Percentiles rank a stretch among this genome's conserved stretches.
These are phyloP conservation scores for Hypoxylon trugodes DNA, from an alignment of 495 filamentous ascomycete genomes.

Conservation along the genomic window DNA sequence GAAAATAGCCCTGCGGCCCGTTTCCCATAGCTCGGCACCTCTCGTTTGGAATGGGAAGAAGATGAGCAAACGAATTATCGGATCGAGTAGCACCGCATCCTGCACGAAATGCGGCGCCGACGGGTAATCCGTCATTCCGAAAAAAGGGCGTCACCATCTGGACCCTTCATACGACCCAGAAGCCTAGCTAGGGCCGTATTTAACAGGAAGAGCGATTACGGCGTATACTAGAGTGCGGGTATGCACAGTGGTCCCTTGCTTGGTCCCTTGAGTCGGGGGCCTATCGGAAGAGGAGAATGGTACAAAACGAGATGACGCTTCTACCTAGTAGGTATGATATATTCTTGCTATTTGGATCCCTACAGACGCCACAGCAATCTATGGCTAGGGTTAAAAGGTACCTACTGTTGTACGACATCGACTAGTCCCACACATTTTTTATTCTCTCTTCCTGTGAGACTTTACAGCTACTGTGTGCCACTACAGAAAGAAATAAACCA, in stretches of 20 bases:
- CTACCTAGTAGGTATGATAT: conserved; percentile 14
- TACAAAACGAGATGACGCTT: conserved; percentile 6
- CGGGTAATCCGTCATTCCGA: conserved; percentile 20
- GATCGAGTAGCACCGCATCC: conserved; percentile 34
- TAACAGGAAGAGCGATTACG: conserved; percentile 21
- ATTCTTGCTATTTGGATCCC: conserved; percentile 18
- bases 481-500: conserved; percentile 29
- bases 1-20: conserved; percentile 3
- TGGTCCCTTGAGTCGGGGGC: conserved; percentile 11
- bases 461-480: conserved; percentile 24
- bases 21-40: conserved; percentile 14
- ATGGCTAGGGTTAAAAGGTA: conserved; percentile 24
- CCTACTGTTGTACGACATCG: conserved; percentile 21
- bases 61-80: conserved; percentile 31
- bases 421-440: too few relatives aligned
- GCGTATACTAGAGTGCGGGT: conserved; percentile 22
- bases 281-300: conserved; percentile 29
- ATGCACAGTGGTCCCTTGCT: conserved; percentile 24
- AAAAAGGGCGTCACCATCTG: conserved; percentile 14
- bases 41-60: conserved; percentile 6
- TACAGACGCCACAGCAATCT: conserved; percentile 29
- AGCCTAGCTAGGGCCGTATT: too few relatives aligned
- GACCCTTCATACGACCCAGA: conserved; percentile 7
- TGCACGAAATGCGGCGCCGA: conserved; percentile 31
- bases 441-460: conserved; percentile 14